Evolutionary conservation across 2,329 filamentous ascomycete species (phyloP).

Genomic region (Torrubiellomyces zombiae): DNA sequence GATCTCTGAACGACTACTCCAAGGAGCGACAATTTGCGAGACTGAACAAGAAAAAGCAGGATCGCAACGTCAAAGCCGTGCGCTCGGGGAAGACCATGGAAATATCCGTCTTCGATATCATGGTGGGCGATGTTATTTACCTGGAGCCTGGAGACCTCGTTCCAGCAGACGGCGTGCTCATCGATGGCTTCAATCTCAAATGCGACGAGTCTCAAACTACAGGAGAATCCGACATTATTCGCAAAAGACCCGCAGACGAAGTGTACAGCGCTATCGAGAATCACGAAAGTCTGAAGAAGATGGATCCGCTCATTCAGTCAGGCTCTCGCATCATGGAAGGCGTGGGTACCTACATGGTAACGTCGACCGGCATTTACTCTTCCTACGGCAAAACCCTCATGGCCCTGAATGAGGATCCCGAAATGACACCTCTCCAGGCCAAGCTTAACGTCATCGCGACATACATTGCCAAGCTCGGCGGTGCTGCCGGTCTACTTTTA

Average conservation of each 20-base stretch:
- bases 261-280: slow-evolving; percentile 54
- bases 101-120: slow-evolving; percentile 50
- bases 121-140: slow-evolving; percentile 54
- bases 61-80: slow-evolving; percentile 54
- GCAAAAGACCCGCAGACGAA: slow-evolving; percentile 49
- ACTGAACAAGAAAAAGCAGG: slow-evolving; percentile 64
- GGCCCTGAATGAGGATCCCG: slow-evolving; percentile 54
- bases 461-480: slow-evolving; percentile 63
- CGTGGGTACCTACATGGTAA: slow-evolving; percentile 58
- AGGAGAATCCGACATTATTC: slow-evolving; percentile 62
- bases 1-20: slow-evolving; percentile 64
- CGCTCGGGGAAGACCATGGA: slow-evolving; percentile 55
- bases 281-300: slow-evolving; percentile 48
- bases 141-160: slow-evolving; percentile 63
- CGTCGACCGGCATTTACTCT: slow-evolving; percentile 56
- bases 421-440: slow-evolving; percentile 60
- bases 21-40: slow-evolving; percentile 69
- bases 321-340: slow-evolving; percentile 65
- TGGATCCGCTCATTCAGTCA: slow-evolving; percentile 76
- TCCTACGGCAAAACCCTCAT: slow-evolving; percentile 63
- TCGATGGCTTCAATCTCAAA: slow-evolving; percentile 57
- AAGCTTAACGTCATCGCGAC: slow-evolving; percentile 62
- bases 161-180: slow-evolving; percentile 57
- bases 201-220: slow-evolving; percentile 66
- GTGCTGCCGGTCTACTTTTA: slow-evolving; percentile 58